These are phyloP conservation scores for Onygena corvina DNA, from an alignment of 2,329 filamentous ascomycete species.

Conservation along the genomic window DNA sequence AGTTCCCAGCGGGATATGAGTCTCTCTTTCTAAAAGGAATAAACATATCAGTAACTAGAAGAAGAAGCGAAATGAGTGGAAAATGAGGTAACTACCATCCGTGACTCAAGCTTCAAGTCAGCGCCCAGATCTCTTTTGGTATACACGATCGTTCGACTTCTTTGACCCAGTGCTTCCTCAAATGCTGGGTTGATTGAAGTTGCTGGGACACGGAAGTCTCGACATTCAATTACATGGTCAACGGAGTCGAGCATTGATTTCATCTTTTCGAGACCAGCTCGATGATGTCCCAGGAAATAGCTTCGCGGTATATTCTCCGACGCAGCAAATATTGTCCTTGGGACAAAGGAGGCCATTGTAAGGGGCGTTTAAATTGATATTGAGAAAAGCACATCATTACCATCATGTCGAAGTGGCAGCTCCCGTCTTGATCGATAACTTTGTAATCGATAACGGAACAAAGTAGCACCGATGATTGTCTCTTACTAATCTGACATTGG, in stretches of 20 bases:
- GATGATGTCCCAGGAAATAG: constrained; percentile 92
- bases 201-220: constrained; percentile 81
- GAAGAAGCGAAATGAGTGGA: neutral
- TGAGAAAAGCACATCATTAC: neutral
- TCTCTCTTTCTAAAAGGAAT: constrained; percentile 22
- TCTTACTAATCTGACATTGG: no score
- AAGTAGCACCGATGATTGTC: no score
- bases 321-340: constrained; percentile 59
- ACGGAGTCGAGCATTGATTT: constrained; percentile 66
- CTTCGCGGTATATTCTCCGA: constrained; percentile 69
- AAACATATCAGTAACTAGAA: constrained; percentile 2
- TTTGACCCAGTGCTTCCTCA: constrained; percentile 61
- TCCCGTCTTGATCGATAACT: neutral
- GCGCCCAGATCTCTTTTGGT: constrained; percentile 73
- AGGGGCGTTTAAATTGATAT: neutral
- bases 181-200: constrained; percentile 85
- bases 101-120: constrained; percentile 29
- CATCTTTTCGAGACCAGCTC: constrained; percentile 69
- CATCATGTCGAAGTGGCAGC: no score
- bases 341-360: constrained; percentile 46
- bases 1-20: constrained; percentile 26
- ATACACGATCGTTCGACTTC: constrained; percentile 71
- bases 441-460: neutral
- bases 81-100: constrained; percentile 26
- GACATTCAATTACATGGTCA: constrained; percentile 83